Base-by-base conservation (phyloP, 495 filamentous ascomycete genomes). In the Xylaria scruposa region DNA sequence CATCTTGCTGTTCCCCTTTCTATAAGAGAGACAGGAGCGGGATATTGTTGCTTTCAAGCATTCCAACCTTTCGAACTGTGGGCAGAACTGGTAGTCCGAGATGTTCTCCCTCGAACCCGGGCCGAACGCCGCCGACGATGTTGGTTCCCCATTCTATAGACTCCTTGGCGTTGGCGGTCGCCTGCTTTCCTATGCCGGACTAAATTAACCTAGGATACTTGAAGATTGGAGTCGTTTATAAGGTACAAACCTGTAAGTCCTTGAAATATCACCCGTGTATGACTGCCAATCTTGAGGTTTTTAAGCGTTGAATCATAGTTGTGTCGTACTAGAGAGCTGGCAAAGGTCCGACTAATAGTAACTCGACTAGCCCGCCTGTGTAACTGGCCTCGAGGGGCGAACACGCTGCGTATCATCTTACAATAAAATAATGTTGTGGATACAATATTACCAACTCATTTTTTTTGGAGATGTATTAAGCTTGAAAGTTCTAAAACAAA, bases 191-290 rank as follows among this genome's bases (percentile, higher is more conserved):
- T 81, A 74, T 72, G 75, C 8, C 42, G 8, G n/a, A 24, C 17
- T 49, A 17, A 21, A 54, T 71, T 53, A 71, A 38, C 40, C 17
- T 26, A n/a, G n/a, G 3, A 40, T 0, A 51, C 19, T 62, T 49
- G 26, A 61, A 46, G 67, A 44, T 47, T 36, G 13, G 1, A 13
- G 33, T 46, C 33, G 36, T 26, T 56, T 17, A 17, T 13, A 31
- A 49, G 8, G 31, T 21, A 78, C 74, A 21, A 70, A 85, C 94
- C 94, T 33, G 94, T 97, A 80, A 97, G 97, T 0, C 94, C 94
- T 81, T 97, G 94, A 76, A 92, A 97, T 59, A 97, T 89, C 47
- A 97, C 93, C 15, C 88, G 84, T 0, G 94, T 97, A 79, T 94
- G 88, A 9, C 85, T 85, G 4, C 91, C 91, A 67, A 97, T 94